Percentiles rank a stretch among this genome's conserved stretches.
phyloP scores from a whole-genome alignment of 495 filamentous ascomycete genomes.

The Bathelium albidoporum region DNA sequence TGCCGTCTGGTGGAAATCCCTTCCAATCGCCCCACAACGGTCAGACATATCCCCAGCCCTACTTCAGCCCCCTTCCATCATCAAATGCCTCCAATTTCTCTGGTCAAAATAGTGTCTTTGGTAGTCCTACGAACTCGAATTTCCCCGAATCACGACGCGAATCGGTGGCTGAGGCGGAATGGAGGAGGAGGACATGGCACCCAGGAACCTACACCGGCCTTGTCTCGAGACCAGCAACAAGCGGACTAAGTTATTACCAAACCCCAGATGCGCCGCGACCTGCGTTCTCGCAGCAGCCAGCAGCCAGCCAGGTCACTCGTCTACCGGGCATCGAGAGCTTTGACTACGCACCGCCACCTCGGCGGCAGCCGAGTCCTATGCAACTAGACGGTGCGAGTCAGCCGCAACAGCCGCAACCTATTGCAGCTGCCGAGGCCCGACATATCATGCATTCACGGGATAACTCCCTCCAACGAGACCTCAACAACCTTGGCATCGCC shows the following conservation, averaged over 20 bases:
- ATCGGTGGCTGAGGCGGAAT: constrained; percentile 59
- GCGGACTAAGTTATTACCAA: constrained; percentile 47
- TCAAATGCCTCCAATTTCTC: constrained; percentile 49
- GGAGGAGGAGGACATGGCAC: constrained; percentile 82
- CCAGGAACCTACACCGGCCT: constrained; percentile 55
- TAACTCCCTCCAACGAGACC: background rate
- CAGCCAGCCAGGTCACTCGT: constrained; percentile 45
- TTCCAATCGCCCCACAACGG: constrained; percentile 56
- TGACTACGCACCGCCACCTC: constrained; percentile 59
- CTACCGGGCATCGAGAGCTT: constrained; percentile 88
- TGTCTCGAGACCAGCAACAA: constrained; percentile 48
- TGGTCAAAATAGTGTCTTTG: constrained; percentile 45
- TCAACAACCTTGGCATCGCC: background rate
- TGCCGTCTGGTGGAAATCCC: constrained; percentile 64
- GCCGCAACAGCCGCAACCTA: background rate
- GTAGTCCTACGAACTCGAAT: constrained; percentile 61
- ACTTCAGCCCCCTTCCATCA: constrained; percentile 46
- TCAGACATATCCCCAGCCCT: constrained; percentile 44
- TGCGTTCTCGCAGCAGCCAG: constrained; percentile 41
- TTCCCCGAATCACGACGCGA: constrained; percentile 59
- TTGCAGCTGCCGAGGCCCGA: background rate
- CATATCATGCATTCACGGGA: constrained; percentile 2
- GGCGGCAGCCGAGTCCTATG: constrained; percentile 33
- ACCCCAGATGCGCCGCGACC: constrained; percentile 49
- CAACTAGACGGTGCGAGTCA: constrained; percentile 23